Conservation (phyloP, 2,329 filamentous ascomycete genomes). For the Ophiostoma ulmi region DNA sequence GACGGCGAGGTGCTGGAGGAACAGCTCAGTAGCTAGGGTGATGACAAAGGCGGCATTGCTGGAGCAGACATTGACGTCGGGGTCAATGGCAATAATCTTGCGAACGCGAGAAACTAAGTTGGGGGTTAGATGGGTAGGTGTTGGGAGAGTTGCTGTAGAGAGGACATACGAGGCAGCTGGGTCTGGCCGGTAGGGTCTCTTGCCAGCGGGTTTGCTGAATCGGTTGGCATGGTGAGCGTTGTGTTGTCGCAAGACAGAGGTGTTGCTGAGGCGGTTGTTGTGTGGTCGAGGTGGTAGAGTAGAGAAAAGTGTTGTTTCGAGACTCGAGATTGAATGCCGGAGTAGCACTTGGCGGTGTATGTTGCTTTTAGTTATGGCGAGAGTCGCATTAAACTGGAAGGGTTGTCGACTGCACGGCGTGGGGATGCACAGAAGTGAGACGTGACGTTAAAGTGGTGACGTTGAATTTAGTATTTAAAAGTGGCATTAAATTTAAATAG, state of each 20-base stretch:
- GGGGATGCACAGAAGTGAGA: neutral
- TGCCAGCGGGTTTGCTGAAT: constrained; percentile 75
- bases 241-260: neutral
- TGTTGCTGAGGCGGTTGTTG: neutral
- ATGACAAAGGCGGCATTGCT: constrained; percentile 94
- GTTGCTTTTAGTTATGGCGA: neutral
- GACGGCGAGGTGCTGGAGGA: constrained; percentile 84
- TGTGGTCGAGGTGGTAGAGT: neutral
- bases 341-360: neutral
- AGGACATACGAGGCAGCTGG: constrained; percentile 71
- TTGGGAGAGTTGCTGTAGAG: neutral
- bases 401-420: neutral
- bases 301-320: neutral
- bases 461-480: constrained; percentile 9
- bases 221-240: constrained; percentile 68
- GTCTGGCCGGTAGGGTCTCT: constrained; percentile 81
- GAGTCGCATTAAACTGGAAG: no score
- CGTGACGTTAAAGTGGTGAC: constrained; percentile 7
- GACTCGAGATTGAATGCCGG: neutral
- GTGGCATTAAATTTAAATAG: constrained; percentile 4
- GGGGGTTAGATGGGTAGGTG: neutral
- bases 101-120: constrained; percentile 87
- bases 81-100: constrained; percentile 86
- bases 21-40: constrained; percentile 89
- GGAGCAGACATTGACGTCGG: constrained; percentile 78